These are phyloP conservation scores for Talaromyces pinophilus DNA, from an alignment of 2,329 filamentous ascomycete species.

Conservation along the genomic window DNA sequence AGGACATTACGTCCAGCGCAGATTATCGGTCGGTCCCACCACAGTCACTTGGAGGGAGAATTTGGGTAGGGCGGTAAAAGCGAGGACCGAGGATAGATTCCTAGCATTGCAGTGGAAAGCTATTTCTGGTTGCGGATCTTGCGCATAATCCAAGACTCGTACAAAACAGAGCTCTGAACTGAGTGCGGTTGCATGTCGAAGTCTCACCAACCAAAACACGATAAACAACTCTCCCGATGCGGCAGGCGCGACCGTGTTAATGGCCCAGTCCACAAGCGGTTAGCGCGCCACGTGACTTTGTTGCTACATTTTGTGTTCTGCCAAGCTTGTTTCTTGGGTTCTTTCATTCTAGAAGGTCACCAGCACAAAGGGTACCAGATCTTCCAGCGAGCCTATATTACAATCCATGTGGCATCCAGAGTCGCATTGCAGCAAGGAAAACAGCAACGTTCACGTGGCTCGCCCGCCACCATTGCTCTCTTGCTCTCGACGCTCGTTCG, in stretches of 20 bases:
- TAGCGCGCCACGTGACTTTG: slow-evolving; percentile 15
- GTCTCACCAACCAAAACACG: slow-evolving; percentile 6
- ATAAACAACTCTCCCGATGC: slow-evolving; percentile 43
- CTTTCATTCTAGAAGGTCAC: background rate
- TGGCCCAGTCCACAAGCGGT: background rate
- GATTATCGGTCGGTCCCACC: slow-evolving; percentile 11
- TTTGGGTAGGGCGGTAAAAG: background rate
- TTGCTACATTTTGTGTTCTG: background rate
- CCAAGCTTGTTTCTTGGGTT: background rate
- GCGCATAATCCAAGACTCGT: background rate
- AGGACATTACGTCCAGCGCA: slow-evolving; percentile 19
- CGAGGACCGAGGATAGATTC: background rate
- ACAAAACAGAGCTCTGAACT: background rate
- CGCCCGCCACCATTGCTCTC: slow-evolving; percentile 6
- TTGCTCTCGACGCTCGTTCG: background rate
- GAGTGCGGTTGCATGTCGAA: background rate
- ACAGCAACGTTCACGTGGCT: background rate
- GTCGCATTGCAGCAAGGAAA: slow-evolving; percentile 4
- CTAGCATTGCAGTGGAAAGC: background rate
- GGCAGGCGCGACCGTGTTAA: slow-evolving; percentile 29
- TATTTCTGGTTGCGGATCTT: background rate
- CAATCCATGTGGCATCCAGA: slow-evolving; percentile 6
- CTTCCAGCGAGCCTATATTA: background rate
- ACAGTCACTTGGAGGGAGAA: background rate
- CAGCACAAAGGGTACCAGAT: background rate